Evolutionary conservation across 2,329 filamentous ascomycete genomes (phyloP).

Genomic region (Trichothecium roseum): DNA sequence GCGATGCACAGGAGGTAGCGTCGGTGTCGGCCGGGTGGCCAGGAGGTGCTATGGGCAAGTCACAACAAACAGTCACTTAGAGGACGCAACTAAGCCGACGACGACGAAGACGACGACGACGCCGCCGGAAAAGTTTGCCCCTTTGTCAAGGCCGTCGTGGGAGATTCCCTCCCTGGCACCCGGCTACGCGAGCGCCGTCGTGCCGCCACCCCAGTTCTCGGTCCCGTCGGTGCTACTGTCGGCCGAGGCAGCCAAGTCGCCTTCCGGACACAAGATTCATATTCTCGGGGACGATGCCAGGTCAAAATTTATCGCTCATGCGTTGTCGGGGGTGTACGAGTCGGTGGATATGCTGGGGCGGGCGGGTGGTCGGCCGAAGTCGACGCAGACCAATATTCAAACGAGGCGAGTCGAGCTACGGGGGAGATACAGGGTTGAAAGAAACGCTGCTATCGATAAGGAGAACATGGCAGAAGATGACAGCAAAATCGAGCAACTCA

Average conservation of each 20-base stretch:
- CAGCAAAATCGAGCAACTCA: conserved; percentile 53
- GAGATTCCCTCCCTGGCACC: conserved; percentile 3
- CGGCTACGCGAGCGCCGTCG: conserved; percentile 1
- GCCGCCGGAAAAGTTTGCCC: conserved; percentile 10
- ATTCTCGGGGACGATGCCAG: conserved; percentile 30
- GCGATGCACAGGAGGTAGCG: conserved; percentile 30
- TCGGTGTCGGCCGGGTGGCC: conserved; percentile 24
- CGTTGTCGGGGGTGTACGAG: conserved; percentile 28
- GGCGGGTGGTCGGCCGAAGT: conserved; percentile 10
- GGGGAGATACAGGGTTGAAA: conserved; percentile 11
- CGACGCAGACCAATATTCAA: conserved; percentile 21
- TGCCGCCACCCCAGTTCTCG: conserved; percentile 14
- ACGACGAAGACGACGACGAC: conserved; percentile 12
- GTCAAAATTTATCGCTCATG: conserved; percentile 29
- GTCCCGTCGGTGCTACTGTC: conserved; percentile 25
- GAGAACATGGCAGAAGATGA: conserved; percentile 16
- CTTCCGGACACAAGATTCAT: conserved; percentile 26
- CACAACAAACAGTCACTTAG: background rate
- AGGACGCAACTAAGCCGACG: conserved; percentile 6
- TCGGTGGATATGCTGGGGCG: conserved; percentile 25
- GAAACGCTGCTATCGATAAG: conserved; percentile 11
- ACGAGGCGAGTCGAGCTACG: conserved; percentile 9
- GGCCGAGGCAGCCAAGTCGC: conserved; percentile 18
- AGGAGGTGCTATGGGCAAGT: conserved; percentile 20
- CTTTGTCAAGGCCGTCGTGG: conserved; percentile 11